Conservation (phyloP, 768 basidiomycete species). For the Boletus rubropictus region DNA sequence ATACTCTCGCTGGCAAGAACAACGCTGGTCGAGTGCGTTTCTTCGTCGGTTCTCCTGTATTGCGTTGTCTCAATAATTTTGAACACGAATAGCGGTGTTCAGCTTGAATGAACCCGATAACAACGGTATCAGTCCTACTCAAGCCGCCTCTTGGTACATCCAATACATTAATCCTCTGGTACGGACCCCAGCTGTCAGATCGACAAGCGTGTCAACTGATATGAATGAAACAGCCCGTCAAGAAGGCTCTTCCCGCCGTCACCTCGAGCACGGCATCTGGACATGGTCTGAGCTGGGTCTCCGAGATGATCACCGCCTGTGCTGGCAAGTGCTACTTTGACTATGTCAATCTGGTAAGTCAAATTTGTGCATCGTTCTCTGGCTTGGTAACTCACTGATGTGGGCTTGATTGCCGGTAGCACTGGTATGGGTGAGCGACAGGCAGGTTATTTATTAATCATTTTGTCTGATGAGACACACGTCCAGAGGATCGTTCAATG, state of each 20-base stretch:
- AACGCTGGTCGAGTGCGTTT: constrained; percentile 29
- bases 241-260: constrained; percentile 35
- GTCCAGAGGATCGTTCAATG: constrained; percentile 18
- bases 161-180: constrained; percentile 33
- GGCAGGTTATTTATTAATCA: background rate
- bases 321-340: constrained; percentile 29
- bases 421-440: constrained; percentile 27
- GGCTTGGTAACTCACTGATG: background rate
- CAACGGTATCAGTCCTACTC: constrained; percentile 22
- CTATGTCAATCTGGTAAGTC: constrained; percentile 32
- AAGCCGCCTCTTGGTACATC: constrained; percentile 36
- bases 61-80: background rate
- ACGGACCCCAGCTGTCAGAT: constrained; percentile 1
- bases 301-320: constrained; percentile 32
- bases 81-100: constrained; percentile 24
- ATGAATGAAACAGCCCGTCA: constrained; percentile 22
- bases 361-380: background rate
- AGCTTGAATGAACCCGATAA: constrained; percentile 35
- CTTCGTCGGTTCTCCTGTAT: background rate
- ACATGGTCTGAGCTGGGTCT: constrained; percentile 32
- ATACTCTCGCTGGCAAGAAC: constrained; percentile 26
- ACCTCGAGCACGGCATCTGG: constrained; percentile 28
- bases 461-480: background rate
- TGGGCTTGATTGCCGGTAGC: constrained; percentile 4
- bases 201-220: background rate